Percentiles rank a stretch among this genome's conserved stretches.
phyloP scores from a whole-genome alignment of 208 protist genomes.

The Leishmania lainsoni region DNA sequence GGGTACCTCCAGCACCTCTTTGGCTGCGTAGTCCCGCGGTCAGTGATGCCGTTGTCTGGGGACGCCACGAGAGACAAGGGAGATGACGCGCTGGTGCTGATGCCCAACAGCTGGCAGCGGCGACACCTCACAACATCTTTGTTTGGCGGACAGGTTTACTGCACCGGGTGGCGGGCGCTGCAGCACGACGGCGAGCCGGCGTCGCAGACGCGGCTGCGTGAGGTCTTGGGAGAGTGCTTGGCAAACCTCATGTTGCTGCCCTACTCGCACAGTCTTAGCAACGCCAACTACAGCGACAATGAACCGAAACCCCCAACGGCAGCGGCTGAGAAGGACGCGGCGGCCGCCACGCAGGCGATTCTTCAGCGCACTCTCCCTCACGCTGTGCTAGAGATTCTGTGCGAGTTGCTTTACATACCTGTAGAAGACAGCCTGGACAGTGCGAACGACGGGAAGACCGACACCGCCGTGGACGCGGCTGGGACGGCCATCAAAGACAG shows the following conservation, averaged over 20 bases:
- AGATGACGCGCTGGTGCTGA: constrained; percentile 47
- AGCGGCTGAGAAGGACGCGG: constrained; percentile 5
- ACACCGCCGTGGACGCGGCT: constrained; percentile 1
- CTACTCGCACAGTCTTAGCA: constrained; percentile 23
- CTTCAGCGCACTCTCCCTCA: constrained; percentile 60
- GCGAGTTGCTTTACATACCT: constrained; percentile 46
- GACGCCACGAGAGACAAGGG: neutral
- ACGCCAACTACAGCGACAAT: constrained; percentile 23
- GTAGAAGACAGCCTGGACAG: neutral
- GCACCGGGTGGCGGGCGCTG: constrained; percentile 51
- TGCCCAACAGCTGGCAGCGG: constrained; percentile 50
- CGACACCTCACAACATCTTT: constrained; percentile 20
- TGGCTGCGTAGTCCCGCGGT: constrained; percentile 58
- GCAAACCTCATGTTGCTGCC: constrained; percentile 74
- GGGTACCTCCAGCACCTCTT: constrained; percentile 76
- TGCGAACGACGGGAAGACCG: neutral
- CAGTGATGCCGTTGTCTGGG: constrained; percentile 5
- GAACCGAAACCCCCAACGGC: constrained; percentile 6
- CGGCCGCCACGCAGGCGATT: constrained; percentile 21
- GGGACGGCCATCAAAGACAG: constrained; percentile 29
- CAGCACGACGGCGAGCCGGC: constrained; percentile 38
- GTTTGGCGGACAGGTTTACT: constrained; percentile 36
- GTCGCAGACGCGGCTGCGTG: constrained; percentile 66
- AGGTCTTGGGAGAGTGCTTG: constrained; percentile 64
- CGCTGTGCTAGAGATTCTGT: constrained; percentile 60